A percentile compares a stretch with the other conserved stretches of the same genome.
These are phyloP conservation scores for Ceratocystis eucalypticola DNA, from an alignment of 2,329 filamentous ascomycete genomes.

Conservation along the genomic window DNA sequence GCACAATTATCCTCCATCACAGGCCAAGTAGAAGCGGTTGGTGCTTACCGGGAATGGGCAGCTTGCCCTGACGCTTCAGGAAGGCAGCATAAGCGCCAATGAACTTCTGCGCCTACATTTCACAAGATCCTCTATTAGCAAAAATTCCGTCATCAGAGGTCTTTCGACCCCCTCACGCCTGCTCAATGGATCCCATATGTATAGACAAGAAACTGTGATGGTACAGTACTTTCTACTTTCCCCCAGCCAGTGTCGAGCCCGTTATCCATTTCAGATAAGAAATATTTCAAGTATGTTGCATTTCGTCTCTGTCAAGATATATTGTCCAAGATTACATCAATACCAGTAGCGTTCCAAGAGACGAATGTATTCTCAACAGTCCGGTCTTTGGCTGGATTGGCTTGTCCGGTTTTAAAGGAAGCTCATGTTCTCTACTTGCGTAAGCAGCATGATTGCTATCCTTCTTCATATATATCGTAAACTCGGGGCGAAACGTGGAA, in stretches of 20 bases:
- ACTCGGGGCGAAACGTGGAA: not conserved
- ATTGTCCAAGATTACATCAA: not conserved
- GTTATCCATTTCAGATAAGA: conserved; percentile 22
- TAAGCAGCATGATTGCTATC: not conserved
- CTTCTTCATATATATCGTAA: not conserved
- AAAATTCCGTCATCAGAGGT: conserved; percentile 61
- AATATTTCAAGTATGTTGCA: conserved; percentile 19
- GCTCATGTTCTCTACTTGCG: no score
- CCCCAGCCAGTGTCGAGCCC: conserved; percentile 19
- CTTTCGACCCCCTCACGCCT: conserved; percentile 61
- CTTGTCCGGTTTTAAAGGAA: not conserved
- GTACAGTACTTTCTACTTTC: not conserved
- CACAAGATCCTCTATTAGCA: conserved; percentile 46
- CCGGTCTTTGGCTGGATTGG: not conserved
- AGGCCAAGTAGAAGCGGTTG: not conserved
- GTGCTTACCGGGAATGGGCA: conserved; percentile 70
- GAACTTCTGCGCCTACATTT: conserved; percentile 67
- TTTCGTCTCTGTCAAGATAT: not conserved
- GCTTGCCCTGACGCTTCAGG: conserved; percentile 89
- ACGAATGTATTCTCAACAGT: not conserved
- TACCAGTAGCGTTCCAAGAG: not conserved
- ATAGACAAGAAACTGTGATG: conserved; percentile 16
- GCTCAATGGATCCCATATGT: conserved; percentile 34
- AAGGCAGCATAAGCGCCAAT: conserved; percentile 75
- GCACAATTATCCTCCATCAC: conserved; percentile 8